Evolutionary conservation across 1,284 basidiomycete genomes (phyloP).

Genomic region (Boletus sp.): DNA sequence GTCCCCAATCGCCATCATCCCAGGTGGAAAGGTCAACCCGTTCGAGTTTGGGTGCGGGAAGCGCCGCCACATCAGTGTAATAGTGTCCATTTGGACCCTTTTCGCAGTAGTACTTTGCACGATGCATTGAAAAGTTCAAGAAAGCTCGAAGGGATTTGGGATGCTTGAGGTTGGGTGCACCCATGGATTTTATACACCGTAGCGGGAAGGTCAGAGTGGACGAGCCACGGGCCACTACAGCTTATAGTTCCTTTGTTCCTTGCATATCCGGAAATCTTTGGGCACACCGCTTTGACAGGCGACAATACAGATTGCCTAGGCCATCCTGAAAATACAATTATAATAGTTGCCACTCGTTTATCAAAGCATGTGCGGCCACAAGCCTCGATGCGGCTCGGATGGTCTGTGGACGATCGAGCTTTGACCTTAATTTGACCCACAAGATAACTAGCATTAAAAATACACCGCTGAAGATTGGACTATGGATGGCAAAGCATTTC

Average conservation of each 20-base stretch:
- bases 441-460: not conserved
- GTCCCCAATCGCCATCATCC: conserved; percentile 32
- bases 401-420: not conserved
- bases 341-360: not conserved
- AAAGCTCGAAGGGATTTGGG: not conserved
- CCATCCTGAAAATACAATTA: conserved; percentile 16
- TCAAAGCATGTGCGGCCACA: not conserved
- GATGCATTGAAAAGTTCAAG: conserved; percentile 10
- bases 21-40: conserved; percentile 35
- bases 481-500: not conserved
- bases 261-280: conserved; percentile 13
- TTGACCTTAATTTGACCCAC: too few species aligned
- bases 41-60: conserved; percentile 7
- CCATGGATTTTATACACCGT: conserved; percentile 27
- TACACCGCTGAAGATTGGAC: not conserved
- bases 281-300: conserved; percentile 18
- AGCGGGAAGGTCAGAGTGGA: conserved; percentile 11
- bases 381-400: not conserved
- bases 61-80: not conserved
- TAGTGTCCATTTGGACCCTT: not conserved
- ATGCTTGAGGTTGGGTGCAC: not conserved
- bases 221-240: conserved; percentile 23
- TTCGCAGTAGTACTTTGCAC: conserved; percentile 1
- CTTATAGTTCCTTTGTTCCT: conserved; percentile 27
- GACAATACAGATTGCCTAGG: conserved; percentile 17